Percentiles rank a stretch among this genome's conserved stretches.
phyloP scores from a whole-genome alignment of 2,329 filamentous ascomycete genomes.

The Diplodia corticola region DNA sequence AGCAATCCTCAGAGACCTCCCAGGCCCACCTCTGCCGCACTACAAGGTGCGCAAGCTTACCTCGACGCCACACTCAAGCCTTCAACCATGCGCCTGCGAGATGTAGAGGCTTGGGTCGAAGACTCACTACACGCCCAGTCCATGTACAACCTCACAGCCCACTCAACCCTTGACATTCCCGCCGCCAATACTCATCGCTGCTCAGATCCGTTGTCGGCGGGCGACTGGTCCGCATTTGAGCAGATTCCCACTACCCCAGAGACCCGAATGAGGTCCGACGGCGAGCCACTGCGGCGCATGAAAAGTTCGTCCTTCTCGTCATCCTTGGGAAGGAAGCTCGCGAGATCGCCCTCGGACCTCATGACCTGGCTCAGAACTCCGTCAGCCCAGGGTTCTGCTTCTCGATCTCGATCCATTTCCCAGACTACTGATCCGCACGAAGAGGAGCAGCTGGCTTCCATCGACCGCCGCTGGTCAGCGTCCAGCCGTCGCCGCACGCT shows the following conservation, averaged over 20 bases:
- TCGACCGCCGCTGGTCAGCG: conserved; percentile 1
- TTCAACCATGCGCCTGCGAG: conserved; percentile 3
- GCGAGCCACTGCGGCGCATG: neutral
- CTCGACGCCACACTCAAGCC: conserved; percentile 11
- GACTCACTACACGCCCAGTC: conserved; percentile 10
- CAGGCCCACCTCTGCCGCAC: conserved; percentile 2
- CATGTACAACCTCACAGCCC: neutral
- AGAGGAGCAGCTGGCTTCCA: neutral
- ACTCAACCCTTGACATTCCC: neutral
- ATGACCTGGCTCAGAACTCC: conserved; percentile 8
- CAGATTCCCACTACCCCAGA: neutral
- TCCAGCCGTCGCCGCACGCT: conserved; percentile 8
- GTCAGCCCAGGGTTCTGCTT: neutral
- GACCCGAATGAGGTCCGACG: neutral
- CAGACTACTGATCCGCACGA: conserved; percentile 5
- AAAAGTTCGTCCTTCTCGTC: conserved; percentile 14
- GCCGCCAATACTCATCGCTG: neutral
- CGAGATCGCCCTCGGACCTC: conserved; percentile 3
- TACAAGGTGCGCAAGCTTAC: neutral
- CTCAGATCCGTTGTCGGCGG: neutral
- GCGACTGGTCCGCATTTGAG: neutral
- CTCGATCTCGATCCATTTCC: conserved; percentile 15
- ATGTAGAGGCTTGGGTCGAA: conserved; percentile 15
- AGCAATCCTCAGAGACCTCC: conserved; percentile 1
- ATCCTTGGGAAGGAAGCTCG: neutral